Percentiles rank a stretch among this genome's conserved stretches.
phyloP scores from a whole-genome alignment of 192 early-diverging fungal species.

The Linderina pennispora region DNA sequence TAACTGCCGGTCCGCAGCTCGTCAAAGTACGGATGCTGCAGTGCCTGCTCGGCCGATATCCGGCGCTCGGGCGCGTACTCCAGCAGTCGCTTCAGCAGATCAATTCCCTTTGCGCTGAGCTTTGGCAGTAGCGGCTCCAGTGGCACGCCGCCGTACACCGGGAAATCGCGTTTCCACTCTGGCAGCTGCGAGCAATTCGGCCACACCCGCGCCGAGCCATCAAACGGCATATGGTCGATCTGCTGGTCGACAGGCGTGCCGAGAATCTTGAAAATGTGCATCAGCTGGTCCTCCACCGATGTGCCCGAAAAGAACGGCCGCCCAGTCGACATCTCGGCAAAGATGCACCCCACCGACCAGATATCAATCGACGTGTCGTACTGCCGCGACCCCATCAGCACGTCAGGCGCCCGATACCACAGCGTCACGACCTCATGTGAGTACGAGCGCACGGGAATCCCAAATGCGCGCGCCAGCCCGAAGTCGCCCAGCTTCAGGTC shows the following conservation, averaged over 20 bases:
- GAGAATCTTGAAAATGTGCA: conserved; percentile 86
- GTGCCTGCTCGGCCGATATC: conserved; percentile 70
- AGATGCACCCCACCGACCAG: conserved; percentile 85
- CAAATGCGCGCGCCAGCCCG: conserved; percentile 94
- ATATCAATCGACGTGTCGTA: conserved; percentile 85
- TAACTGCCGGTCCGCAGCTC: conserved; percentile 32
- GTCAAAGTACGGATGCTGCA: conserved; percentile 49
- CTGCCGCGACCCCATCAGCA: conserved; percentile 81
- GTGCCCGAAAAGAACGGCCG: conserved; percentile 88
- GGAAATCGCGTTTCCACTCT: conserved; percentile 80
- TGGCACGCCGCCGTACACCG: conserved; percentile 61
- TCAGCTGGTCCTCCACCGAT: conserved; percentile 80
- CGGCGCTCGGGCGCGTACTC: conserved; percentile 76
- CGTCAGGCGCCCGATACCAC: conserved; percentile 87
- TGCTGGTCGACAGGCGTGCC: conserved; percentile 74
- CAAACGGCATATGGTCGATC: not conserved
- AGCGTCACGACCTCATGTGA: conserved; percentile 83
- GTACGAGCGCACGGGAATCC: conserved; percentile 86
- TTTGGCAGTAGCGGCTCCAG: conserved; percentile 77
- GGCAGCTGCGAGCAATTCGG: conserved; percentile 80
- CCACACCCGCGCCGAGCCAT: conserved; percentile 48
- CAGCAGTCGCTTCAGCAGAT: conserved; percentile 71
- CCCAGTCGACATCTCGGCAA: conserved; percentile 86
- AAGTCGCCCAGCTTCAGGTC: conserved; percentile 89
- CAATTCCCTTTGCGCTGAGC: conserved; percentile 77